Percentiles rank a stretch among this genome's conserved stretches.
These are phyloP conservation scores for Podospora pseudopauciseta DNA, from an alignment of 495 filamentous ascomycete genomes.

Conservation along the genomic window DNA sequence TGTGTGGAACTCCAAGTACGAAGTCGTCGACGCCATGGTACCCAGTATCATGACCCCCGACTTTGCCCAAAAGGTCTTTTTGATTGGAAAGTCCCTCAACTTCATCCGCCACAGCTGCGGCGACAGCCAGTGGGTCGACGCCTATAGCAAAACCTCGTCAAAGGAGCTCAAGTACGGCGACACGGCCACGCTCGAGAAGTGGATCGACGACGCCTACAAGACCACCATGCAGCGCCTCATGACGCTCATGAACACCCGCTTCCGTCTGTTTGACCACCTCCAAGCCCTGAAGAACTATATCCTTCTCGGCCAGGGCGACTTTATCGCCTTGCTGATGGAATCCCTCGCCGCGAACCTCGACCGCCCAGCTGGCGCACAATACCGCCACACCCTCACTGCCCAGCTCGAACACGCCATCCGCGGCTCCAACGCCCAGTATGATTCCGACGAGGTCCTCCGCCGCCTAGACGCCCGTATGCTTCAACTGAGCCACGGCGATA, in stretches of 20 bases:
- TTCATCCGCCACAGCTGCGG: conserved; percentile 95
- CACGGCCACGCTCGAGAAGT: conserved; percentile 82
- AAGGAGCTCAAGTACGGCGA: conserved; percentile 93
- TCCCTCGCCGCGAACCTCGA: conserved; percentile 88
- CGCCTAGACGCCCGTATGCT: conserved; percentile 95
- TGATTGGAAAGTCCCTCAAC: conserved; percentile 96
- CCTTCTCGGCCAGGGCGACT: conserved; percentile 92
- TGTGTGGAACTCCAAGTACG: conserved; percentile 98
- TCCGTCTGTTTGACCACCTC: conserved; percentile 89
- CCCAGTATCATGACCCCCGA: conserved; percentile 88
- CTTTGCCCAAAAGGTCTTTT: conserved; percentile 90
- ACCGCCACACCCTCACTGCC: conserved; percentile 91
- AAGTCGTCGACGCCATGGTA: conserved; percentile 77
- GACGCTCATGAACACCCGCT: conserved; percentile 86
- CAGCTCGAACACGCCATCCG: conserved; percentile 97
- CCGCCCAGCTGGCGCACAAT: conserved; percentile 90
- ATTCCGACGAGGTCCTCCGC: conserved; percentile 86
- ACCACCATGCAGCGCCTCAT: conserved; percentile 96
- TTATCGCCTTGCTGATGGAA: conserved; percentile 97
- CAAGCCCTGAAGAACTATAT: conserved; percentile 92
- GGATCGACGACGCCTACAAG: conserved; percentile 96
- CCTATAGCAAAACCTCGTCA: conserved; percentile 89
- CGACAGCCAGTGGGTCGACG: conserved; percentile 92
- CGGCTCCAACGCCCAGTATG: conserved; percentile 94
- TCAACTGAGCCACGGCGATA: conserved; percentile 91